Evolutionary conservation across 1,284 basidiomycete genomes (phyloP).

Genomic region (Salmacisia buchloeana): DNA sequence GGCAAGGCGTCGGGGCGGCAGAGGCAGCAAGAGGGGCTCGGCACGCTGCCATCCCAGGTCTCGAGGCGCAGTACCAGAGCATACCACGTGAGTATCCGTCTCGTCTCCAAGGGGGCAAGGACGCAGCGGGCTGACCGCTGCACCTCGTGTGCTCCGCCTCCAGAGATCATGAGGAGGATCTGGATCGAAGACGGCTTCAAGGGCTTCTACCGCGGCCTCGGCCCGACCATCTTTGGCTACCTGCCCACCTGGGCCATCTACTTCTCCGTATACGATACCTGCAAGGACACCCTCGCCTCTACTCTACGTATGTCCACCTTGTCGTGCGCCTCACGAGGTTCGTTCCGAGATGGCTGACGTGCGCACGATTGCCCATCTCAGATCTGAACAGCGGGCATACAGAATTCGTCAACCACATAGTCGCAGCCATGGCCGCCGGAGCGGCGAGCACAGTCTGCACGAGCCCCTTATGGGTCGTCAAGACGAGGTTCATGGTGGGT

Average conservation of each 20-base stretch:
- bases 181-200: constrained; percentile 41
- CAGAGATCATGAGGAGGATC: constrained; percentile 28
- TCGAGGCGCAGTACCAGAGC: not conserved
- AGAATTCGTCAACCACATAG: constrained; percentile 41
- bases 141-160: not conserved
- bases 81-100: not conserved
- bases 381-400: not conserved
- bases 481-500: constrained; percentile 44
- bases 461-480: constrained; percentile 48
- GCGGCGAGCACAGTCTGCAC: constrained; percentile 43
- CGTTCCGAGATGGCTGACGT: too few species aligned
- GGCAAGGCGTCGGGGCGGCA: too few species aligned
- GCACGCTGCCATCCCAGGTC: too few species aligned
- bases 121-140: not conserved
- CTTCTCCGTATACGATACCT: constrained; percentile 45
- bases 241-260: constrained; percentile 50
- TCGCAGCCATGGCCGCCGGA: constrained; percentile 44
- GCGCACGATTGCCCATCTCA: not conserved
- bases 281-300: constrained; percentile 23
- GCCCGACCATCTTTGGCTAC: constrained; percentile 48
- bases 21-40: too few species aligned
- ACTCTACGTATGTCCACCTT: not conserved
- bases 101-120: not conserved
- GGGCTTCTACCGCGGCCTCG: constrained; percentile 47
- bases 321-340: not conserved